Base-by-base conservation (phyloP, 139 green algal genomes). In the Monoraphidium neglectum region DNA sequence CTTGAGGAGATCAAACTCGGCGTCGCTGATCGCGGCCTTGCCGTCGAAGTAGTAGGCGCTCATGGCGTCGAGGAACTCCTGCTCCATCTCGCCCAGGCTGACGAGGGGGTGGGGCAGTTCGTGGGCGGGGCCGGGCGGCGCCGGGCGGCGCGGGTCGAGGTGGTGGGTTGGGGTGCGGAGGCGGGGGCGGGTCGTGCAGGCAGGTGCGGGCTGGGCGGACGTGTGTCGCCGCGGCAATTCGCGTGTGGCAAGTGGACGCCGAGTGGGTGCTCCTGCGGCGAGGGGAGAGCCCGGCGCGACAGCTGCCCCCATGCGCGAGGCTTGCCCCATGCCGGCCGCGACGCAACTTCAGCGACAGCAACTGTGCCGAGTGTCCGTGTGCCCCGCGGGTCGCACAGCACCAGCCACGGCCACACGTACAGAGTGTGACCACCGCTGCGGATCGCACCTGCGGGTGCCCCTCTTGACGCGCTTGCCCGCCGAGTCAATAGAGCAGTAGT, bases 1-100 rank as follows among this genome's bases (percentile, higher is more conserved):
- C 83, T 97, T 97, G 35, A 97, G 84, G 12, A 90, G 78, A 28
- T 90, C 79, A 76, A 96, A 98, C 84, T 98, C 93, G 47, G 93
- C 87, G 56, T 98, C 89, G 4, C 67, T 84, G 73, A 98, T 84
- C 1, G 72, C 83, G 10, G 93, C 84, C 87, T 92, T 88, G 73
- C 91, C 89, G 3, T 89, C 91, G 32, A 87, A 93, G 79, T 96
- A 94, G 72, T 86, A 95, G 4, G 82, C 74, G 79, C 88, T 74
- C 64, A 97, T 65, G 10, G 92, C 93, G 49, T 87, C 83, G 3
- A 98, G 81, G 76, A 97, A 98, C 10, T 90, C 83, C 76, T 91
- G 77, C 86, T 98, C 93, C 85, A 95, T 96, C 84, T 98, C 90
- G 23, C 88, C 90, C 43, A 96, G 57, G 26, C 72, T 90, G 61